phyloP scores from a whole-genome alignment of 371 early-diverging fungal species.

The Parasitella parasitica region DNA sequence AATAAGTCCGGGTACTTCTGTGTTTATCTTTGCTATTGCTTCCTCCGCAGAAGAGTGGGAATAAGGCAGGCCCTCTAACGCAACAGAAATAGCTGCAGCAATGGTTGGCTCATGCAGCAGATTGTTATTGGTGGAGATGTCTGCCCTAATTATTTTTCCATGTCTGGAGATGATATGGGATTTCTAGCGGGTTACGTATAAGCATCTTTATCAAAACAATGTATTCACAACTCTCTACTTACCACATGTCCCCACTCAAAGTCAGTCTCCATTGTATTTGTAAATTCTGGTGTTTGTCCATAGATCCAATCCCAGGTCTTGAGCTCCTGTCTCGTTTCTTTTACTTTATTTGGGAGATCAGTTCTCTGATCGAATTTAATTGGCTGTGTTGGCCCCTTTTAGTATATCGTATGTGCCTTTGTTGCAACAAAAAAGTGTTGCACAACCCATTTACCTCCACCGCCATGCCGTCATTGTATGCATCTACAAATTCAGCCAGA shows the following conservation, averaged over 20 bases:
- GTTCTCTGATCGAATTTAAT: constrained; percentile 32
- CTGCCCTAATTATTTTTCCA: constrained; percentile 41
- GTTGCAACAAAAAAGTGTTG: too few relatives aligned
- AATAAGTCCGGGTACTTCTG: constrained; percentile 40
- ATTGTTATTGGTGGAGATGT: constrained; percentile 26
- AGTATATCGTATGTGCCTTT: neutral
- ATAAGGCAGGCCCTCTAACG: constrained; percentile 40
- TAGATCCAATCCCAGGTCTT: constrained; percentile 90
- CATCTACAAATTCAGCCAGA: constrained; percentile 63
- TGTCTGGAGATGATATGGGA: constrained; percentile 33
- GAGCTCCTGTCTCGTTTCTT: constrained; percentile 39
- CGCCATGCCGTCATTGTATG: constrained; percentile 40
- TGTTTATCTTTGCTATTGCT: constrained; percentile 49
- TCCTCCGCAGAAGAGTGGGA: constrained; percentile 74
- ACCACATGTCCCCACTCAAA: constrained; percentile 69
- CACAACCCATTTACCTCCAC: constrained; percentile 26
- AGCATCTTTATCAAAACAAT: neutral
- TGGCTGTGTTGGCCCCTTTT: constrained; percentile 28
- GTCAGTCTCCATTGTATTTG: constrained; percentile 51
- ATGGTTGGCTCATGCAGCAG: constrained; percentile 38
- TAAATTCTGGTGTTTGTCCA: constrained; percentile 92
- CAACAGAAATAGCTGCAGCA: constrained; percentile 38
- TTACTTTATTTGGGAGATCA: constrained; percentile 34
- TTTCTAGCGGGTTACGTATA: constrained; percentile 13
- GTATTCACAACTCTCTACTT: constrained; percentile 19